Evolutionary conservation across 208 protist species (phyloP), one percentile per base, ranked within the genome.

Genomic region (Angomonas deanei): DNA sequence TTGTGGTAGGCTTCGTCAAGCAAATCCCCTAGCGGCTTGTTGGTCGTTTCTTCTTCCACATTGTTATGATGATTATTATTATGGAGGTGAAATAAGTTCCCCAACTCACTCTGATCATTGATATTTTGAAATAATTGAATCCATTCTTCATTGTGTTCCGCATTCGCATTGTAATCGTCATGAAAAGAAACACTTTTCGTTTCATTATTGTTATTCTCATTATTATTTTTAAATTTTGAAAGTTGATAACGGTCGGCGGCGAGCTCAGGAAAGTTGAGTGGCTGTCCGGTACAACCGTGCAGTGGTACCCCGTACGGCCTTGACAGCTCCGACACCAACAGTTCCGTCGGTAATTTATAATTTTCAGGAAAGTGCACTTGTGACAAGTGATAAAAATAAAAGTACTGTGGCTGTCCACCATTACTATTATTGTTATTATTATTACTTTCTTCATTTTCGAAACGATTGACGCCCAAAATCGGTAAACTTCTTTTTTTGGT

Each of bases 331-430:
- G 73, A 71, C 6, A 68, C 53, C 3, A 86, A 32, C 2, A 88
- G 80, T 4, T 28, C 52, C 28, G 56, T 53, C 19, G 82, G 70
- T 23, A 91, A 56, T 27, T 66, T 61, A 56, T 79, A 86, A 23
- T 48, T 58, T 1, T 64, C 62, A 15, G 81, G 82, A 15, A 88
- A 70, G 49, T 69, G 65, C 3, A 92, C 48, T 42, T 94, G 82
- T 10, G 84, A 89, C 32, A 94, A 27, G 65, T 94, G 84, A 48
- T 94, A 94, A 57, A 79, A 94, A 49, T 82, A 82, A 15, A 63
- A 27, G 19, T 65, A 42, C 32, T 42, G 36, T 42, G 11, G 36
- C 8, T 15, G 36, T n/a, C 11, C 11, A 15, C 11, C 11, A 42
- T n/a, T n/a, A n/a, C n/a, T n/a, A n/a, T n/a, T n/a, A n/a, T n/a